These are phyloP conservation scores for Helianthus tuberosus DNA, from an alignment of 129 eudicot species.

Conservation along the genomic window DNA sequence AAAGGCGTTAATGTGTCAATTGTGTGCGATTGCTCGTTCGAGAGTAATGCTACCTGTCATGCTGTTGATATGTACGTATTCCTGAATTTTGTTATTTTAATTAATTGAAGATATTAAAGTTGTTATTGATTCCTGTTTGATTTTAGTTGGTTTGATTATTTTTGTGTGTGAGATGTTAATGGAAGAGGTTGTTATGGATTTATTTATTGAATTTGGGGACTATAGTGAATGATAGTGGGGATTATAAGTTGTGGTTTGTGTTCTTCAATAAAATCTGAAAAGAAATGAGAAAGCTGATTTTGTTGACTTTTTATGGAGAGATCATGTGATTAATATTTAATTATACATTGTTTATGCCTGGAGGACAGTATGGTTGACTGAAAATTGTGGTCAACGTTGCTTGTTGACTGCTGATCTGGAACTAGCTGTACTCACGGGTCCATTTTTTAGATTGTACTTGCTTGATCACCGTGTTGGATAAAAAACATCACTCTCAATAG, in stretches of 20 bases:
- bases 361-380: constrained; percentile 35
- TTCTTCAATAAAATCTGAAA: constrained; percentile 2
- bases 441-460: neutral
- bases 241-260: neutral
- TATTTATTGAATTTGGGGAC: neutral
- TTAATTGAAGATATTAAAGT: constrained; percentile 7
- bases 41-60: constrained; percentile 63
- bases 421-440: constrained; percentile 17
- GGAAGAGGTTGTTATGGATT: neutral
- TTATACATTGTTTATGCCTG: neutral
- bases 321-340: constrained; percentile 10
- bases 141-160: too few species aligned
- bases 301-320: neutral
- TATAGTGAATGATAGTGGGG: neutral
- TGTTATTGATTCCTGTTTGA: neutral
- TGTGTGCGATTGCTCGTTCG: constrained; percentile 63
- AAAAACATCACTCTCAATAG: neutral
- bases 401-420: constrained; percentile 38
- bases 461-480: neutral
- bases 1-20: constrained; percentile 67
- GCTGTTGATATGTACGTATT: constrained; percentile 51
- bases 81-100: neutral
- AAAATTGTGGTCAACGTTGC: constrained; percentile 36
- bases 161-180: too few species aligned
- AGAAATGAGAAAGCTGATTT: constrained; percentile 6